Evolutionary conservation across 139 green algal species (phyloP).

Genomic region (Chlamydomonas sphaeroides): DNA sequence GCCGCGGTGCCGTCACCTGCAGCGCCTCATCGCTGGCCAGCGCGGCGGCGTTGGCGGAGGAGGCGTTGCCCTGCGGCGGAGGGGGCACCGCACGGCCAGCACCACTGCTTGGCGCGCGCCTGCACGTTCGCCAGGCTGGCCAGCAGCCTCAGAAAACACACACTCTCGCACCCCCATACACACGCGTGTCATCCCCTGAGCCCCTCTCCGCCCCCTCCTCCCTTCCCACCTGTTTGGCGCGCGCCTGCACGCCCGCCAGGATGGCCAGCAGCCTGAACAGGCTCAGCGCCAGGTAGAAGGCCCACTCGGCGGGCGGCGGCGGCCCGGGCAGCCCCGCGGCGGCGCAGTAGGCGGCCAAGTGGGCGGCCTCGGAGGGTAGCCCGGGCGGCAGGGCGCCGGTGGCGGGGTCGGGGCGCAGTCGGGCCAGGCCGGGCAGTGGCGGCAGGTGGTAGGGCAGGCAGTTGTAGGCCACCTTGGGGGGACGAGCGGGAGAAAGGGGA

Average conservation of each 20-base stretch:
- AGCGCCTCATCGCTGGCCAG: slow-evolving; percentile 73
- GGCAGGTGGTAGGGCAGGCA: slow-evolving; percentile 91
- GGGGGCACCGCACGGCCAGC: neutral
- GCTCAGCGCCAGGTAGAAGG: slow-evolving; percentile 93
- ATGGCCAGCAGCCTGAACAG: slow-evolving; percentile 95
- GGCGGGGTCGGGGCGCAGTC: slow-evolving; percentile 27
- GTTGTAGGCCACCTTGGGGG: slow-evolving; percentile 84
- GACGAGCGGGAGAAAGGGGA: neutral
- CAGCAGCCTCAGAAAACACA: slow-evolving; percentile 80
- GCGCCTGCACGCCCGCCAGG: slow-evolving; percentile 75
- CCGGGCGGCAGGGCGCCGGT: slow-evolving; percentile 65
- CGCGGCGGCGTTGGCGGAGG: slow-evolving; percentile 68
- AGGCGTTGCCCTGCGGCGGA: slow-evolving; percentile 84
- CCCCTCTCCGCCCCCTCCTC: neutral
- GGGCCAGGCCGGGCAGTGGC: slow-evolving; percentile 14
- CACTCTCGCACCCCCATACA: too few relatives aligned
- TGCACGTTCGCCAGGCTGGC: slow-evolving; percentile 86
- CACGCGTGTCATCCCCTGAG: too few relatives aligned
- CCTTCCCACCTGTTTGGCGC: neutral
- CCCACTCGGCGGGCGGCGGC: slow-evolving; percentile 69
- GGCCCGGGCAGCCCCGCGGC: slow-evolving; percentile 51
- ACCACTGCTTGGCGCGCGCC: neutral
- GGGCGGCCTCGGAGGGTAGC: slow-evolving; percentile 82
- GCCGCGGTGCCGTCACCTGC: too few relatives aligned
- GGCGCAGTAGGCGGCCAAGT: slow-evolving; percentile 81